Evolutionary conservation across 305 asterid species (phyloP), one percentile per base, ranked within the genome.

Genomic region (Ajuga reptans): DNA sequence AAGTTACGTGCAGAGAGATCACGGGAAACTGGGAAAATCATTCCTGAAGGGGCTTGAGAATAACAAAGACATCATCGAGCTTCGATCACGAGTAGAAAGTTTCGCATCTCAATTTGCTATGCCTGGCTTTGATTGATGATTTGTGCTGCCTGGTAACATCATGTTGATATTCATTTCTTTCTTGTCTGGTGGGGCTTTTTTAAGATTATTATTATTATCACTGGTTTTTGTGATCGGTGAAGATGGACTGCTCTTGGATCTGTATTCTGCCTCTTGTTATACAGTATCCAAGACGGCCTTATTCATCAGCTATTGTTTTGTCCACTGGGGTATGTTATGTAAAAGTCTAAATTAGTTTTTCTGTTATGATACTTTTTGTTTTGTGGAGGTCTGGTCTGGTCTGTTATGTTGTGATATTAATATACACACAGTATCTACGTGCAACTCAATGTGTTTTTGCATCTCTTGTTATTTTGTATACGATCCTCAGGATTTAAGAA

Each of bases 71-170:
- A 77, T 87, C 43, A 50, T 82, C 9, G 96, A 93, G 75, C 95
- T 93, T 21, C 82, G 84, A 59, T 43, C 84, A 27, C 84, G 87
- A n/a, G 97, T 91, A 59, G 96, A 93, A 75, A 76, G 80, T 75
- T 93, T 93, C 47, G 97, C 96, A 7, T 61, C 95, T 24, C 95
- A 86, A 71, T 93, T 89, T 77, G 96, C 87, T 0, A 75, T 93
- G 96, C 99, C 97, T 3, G 99, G 96, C 49, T 86, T 84, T 72
- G 96, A 89, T 64, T 78, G 72, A 50, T 85, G 64, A 84, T 52
- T 16, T 47, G 64, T 0, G 4, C 36, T 31, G 33, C 53, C 37
- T 3, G 69, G 29, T 29, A 51, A 45, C 52, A 1, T 41, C 36
- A 47, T 2, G 50, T 34, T 60, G 15, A 47, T 45, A 49, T 27